Evolutionary conservation across 1,284 basidiomycete species (phyloP).

Genomic region (Rhodotorula glutinis): DNA sequence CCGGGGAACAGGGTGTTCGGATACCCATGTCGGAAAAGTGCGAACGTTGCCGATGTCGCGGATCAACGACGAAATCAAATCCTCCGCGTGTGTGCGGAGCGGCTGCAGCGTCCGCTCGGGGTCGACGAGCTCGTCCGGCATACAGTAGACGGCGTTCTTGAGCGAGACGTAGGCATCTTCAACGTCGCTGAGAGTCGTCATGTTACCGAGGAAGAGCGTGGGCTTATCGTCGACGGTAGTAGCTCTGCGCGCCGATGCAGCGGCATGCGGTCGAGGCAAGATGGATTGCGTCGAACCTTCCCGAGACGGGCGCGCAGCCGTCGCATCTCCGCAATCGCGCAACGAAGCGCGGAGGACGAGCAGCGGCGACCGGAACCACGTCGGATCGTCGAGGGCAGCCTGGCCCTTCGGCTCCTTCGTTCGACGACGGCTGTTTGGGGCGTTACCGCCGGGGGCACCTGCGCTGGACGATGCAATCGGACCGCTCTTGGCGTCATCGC

Average conservation of each 20-base stretch:
- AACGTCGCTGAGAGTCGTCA: constrained; percentile 25
- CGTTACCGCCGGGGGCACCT: too few species aligned
- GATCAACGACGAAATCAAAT: constrained; percentile 12
- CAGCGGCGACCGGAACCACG: constrained; percentile 15
- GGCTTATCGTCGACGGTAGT: not conserved
- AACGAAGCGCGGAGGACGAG: constrained; percentile 23
- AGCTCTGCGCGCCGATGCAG: too few species aligned
- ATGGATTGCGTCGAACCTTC: not conserved
- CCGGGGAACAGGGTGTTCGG: not conserved
- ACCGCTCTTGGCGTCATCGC: not conserved
- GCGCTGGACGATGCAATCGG: not conserved
- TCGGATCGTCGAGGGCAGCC: constrained; percentile 16
- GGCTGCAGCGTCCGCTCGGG: constrained; percentile 14
- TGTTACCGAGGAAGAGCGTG: not conserved
- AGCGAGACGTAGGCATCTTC: constrained; percentile 31
- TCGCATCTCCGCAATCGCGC: not conserved
- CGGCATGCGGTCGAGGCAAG: constrained; percentile 1
- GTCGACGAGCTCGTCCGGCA: constrained; percentile 6
- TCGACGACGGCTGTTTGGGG: not conserved
- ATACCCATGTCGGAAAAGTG: constrained; percentile 24
- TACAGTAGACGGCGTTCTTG: constrained; percentile 20
- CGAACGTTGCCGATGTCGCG: constrained; percentile 34
- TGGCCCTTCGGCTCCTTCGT: not conserved
- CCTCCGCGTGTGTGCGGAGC: not conserved
- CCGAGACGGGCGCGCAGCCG: not conserved